Percentiles rank a stretch among this genome's conserved stretches.
phyloP scores from a whole-genome alignment of 768 basidiomycete genomes.

The Clitopilus passeckerianus region DNA sequence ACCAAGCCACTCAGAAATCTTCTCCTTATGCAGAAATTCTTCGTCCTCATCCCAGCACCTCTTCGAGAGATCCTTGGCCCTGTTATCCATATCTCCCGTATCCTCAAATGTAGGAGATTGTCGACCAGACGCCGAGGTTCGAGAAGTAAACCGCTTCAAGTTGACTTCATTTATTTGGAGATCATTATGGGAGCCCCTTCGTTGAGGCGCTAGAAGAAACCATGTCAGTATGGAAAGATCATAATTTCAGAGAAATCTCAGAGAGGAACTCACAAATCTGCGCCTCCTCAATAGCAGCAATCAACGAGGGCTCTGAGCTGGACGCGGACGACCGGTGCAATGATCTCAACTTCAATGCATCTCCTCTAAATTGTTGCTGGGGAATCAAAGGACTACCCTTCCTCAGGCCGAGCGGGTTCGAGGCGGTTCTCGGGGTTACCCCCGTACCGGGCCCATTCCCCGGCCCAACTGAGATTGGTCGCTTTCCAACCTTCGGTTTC shows the following conservation, averaged over 20 bases:
- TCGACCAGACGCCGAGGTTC: slow-evolving; percentile 39
- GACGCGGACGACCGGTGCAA: slow-evolving; percentile 71
- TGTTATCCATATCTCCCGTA: slow-evolving; percentile 48
- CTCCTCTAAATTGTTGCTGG: slow-evolving; percentile 11
- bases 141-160: slow-evolving; percentile 41
- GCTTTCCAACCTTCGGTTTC: slow-evolving; percentile 24
- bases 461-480: slow-evolving; percentile 19
- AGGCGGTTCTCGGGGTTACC: background rate
- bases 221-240: background rate
- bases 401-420: slow-evolving; percentile 40
- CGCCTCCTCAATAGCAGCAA: slow-evolving; percentile 47
- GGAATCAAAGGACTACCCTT: slow-evolving; percentile 8
- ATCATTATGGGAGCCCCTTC: slow-evolving; percentile 47
- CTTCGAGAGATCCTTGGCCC: slow-evolving; percentile 68
- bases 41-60: slow-evolving; percentile 88
- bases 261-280: slow-evolving; percentile 38
- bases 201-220: slow-evolving; percentile 14
- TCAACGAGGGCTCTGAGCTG: slow-evolving; percentile 78
- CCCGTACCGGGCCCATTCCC: background rate
- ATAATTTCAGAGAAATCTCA: slow-evolving; percentile 8
- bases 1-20: slow-evolving; percentile 96
- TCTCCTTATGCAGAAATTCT: slow-evolving; percentile 77
- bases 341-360: slow-evolving; percentile 45
- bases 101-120: slow-evolving; percentile 43
- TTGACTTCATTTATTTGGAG: slow-evolving; percentile 45